These are phyloP conservation scores for Pichia occidentalis DNA, from an alignment of 805 yeast genomes.

Conservation along the genomic window DNA sequence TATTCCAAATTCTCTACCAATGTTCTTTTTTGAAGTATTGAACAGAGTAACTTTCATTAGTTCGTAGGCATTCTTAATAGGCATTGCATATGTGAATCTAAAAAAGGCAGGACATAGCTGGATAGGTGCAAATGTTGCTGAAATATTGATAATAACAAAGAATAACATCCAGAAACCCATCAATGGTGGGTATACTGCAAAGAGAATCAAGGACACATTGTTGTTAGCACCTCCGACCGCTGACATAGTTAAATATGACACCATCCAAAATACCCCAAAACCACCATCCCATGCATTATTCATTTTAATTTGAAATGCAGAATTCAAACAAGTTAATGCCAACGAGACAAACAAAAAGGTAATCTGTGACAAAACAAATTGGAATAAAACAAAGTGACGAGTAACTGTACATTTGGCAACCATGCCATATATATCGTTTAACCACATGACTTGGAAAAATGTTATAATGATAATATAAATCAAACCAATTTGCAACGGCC, in stretches of 20 bases:
- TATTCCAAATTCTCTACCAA: conserved; percentile 23
- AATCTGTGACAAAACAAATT: conserved; percentile 43
- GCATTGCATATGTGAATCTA: conserved; percentile 62
- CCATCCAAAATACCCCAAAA: conserved; percentile 69
- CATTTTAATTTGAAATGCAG: conserved; percentile 62
- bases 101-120: conserved; percentile 52
- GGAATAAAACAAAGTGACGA: conserved; percentile 42
- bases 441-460: conserved; percentile 64
- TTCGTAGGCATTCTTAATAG: conserved; percentile 60
- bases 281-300: conserved; percentile 54
- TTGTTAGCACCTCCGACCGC: conserved; percentile 77
- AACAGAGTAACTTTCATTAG: conserved; percentile 54
- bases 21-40: conserved; percentile 45
- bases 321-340: conserved; percentile 51
- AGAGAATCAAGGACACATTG: conserved; percentile 46
- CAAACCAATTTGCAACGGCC: conserved; percentile 71
- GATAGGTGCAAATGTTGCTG: conserved; percentile 64
- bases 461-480: conserved; percentile 66
- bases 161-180: conserved; percentile 66
- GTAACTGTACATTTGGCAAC: conserved; percentile 40
- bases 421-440: conserved; percentile 43
- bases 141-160: conserved; percentile 63
- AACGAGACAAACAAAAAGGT: conserved; percentile 54
- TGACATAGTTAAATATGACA: conserved; percentile 59
- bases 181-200: conserved; percentile 52